Evolutionary conservation across 1,139 yeast genomes (phyloP).

Genomic region (Arxiozyma heterogenica): DNA sequence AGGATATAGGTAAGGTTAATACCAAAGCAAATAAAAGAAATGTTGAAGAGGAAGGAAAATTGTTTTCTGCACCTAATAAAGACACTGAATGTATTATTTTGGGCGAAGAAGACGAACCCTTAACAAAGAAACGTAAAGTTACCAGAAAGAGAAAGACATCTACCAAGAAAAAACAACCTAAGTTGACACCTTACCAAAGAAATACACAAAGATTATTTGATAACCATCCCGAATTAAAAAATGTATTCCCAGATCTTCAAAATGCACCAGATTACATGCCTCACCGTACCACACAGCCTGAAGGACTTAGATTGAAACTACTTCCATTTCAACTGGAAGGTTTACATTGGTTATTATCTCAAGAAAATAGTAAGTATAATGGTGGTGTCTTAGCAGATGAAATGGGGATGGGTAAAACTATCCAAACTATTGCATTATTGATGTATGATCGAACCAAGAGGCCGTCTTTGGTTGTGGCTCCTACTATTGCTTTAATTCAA

Average conservation of each 20-base stretch:
- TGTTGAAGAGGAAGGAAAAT: neutral
- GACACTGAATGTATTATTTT: neutral
- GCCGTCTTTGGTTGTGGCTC: conserved; percentile 89
- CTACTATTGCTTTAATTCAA: conserved; percentile 95
- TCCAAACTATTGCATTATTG: conserved; percentile 83
- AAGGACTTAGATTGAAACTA: conserved; percentile 60
- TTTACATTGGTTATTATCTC: conserved; percentile 73
- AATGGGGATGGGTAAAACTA: conserved; percentile 99
- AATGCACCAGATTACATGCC: conserved; percentile 42
- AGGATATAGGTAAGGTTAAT: neutral
- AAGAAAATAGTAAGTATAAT: conserved; percentile 63
- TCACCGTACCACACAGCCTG: conserved; percentile 66
- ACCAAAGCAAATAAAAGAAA: neutral
- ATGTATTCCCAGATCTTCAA: conserved; percentile 60
- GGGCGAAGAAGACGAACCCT: conserved; percentile 19
- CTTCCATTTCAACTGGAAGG: conserved; percentile 94
- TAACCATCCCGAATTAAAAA: conserved; percentile 67
- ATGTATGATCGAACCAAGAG: conserved; percentile 54
- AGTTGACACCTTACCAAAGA: conserved; percentile 58
- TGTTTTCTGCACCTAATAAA: neutral
- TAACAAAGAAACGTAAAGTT: conserved; percentile 17
- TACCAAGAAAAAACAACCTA: conserved; percentile 38
- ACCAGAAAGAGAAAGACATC: conserved; percentile 19
- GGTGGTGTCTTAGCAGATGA: conserved; percentile 98
- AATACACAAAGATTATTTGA: conserved; percentile 57